Evolutionary conservation across 495 filamentous ascomycete species (phyloP), one percentile per base, ranked within the genome.

Genomic region (Podospora pseudocomata): DNA sequence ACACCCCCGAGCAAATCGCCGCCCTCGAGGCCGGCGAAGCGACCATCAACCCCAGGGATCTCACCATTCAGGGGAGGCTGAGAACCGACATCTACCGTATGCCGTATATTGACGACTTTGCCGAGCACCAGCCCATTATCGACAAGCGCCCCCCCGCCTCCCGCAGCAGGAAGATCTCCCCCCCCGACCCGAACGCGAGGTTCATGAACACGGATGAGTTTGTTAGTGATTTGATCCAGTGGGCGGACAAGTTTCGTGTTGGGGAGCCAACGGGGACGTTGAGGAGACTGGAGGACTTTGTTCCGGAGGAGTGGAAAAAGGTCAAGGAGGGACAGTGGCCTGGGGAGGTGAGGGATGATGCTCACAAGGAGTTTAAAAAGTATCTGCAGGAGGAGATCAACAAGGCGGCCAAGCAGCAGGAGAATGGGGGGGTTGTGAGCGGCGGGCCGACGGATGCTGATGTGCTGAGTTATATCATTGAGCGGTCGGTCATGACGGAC

Each of bases 1-100:
- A 97, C 83, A 90, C 91, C 5, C 85, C 89, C 16, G 85, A 88
- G 68, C 95, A 99, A 79, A 82, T 97, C 67, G 83, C 82, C n/a
- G 91, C 93, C 59, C 88, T 99, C 78, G 84, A 93, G 79, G 92
- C 91, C 64, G 95, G 90, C 68, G 95, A 99, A 79, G 83, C 85
- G 11, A 87, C 91, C 67, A 90, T 99, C 78, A 86, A 92, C 78
- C 86, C 89, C 18, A 79, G 85, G 67, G 92, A 99, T 78, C 78
- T 98, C 74, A 85, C 87, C 7, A 84, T 87, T 53, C 90, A 93
- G 77, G 89, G 88, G 63, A 82, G 84, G 3, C 74, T 90, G 60
- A 88, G 90, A 60, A 78, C 76, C 56, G 95, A 98, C 77, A 85
- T 89, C 11, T 90, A 90, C 81, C 78, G 79, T 26, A 79, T 95